phyloP scores from a whole-genome alignment of 768 basidiomycete genomes.

The Mycena albidolilacea region DNA sequence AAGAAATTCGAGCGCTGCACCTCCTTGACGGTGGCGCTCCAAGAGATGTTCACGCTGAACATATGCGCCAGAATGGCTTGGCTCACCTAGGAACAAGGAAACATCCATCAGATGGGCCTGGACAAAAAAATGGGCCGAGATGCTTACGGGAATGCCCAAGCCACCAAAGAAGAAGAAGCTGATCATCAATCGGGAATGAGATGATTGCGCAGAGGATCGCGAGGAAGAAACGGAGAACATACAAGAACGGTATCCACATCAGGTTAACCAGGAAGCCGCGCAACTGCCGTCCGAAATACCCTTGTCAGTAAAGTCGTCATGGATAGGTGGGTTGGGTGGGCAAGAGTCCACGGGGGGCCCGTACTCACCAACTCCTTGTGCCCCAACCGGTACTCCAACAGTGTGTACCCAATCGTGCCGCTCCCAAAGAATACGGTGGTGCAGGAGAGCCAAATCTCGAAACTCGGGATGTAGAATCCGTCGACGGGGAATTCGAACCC shows the following conservation, averaged over 20 bases:
- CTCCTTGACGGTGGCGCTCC: conserved; percentile 81
- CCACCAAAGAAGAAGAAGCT: conserved; percentile 89
- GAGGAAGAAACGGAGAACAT: conserved; percentile 47
- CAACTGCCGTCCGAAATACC: conserved; percentile 45
- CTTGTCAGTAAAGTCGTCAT: not conserved
- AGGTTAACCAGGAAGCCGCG: conserved; percentile 70
- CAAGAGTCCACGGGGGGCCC: conserved; percentile 21
- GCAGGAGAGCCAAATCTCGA: conserved; percentile 86
- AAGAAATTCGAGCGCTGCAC: conserved; percentile 92
- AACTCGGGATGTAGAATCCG: conserved; percentile 83
- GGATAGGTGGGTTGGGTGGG: not conserved
- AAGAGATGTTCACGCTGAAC: conserved; percentile 70
- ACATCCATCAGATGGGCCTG: not conserved
- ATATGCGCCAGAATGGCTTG: conserved; percentile 79
- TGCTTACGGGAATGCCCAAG: conserved; percentile 69
- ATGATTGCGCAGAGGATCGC: not conserved
- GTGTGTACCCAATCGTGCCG: conserved; percentile 79
- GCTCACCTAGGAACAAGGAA: conserved; percentile 49
- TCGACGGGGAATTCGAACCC: conserved; percentile 83
- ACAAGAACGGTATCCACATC: conserved; percentile 85
- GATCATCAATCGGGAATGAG: conserved; percentile 8
- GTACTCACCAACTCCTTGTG: conserved; percentile 61
- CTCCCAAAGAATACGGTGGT: conserved; percentile 84
- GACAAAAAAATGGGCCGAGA: not conserved
- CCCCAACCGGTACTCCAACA: conserved; percentile 82